Base-by-base conservation (phyloP, 202 grass and related monocot genomes). In the Sporobolus alterniflorus region DNA sequence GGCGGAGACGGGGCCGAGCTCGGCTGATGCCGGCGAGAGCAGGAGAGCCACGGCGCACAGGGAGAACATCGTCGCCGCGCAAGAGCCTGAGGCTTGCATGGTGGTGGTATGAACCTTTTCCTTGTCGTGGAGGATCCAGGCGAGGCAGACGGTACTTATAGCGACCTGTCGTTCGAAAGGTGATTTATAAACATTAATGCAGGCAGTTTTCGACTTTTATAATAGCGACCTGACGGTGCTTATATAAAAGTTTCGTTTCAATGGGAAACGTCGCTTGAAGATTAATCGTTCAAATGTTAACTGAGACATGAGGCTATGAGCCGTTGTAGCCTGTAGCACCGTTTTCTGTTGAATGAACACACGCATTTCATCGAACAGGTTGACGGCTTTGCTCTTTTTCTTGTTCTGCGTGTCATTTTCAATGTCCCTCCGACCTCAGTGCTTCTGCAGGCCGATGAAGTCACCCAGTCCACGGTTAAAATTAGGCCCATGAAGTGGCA, bases 31-130 rank as follows among this genome's bases (percentile, higher is more conserved):
- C 59, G 59, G 33, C 25, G 32, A 68, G 67, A 90, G 73, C 73
- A 86, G 49, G 67, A 78, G 73, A 22, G 78, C 78, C 78, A 43
- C 31, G 54, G 28, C 14, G 73, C 39, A 50, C 65, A 82, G 50
- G 36, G 76, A 29, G 11, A 41, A 9, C 32, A 73, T 29, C 25
- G 31, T 16, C 57, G 43, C 55, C 42, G 6, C 50, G 5, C 2
- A n/a, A 10, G 39, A 1, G 4, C 16, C 67, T 50, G 77, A 67
- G 63, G 73, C 40, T 12, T 14, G 48, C 88, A 86, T 86, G 1
- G 21, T 68, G 76, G 5, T 14, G 50, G 44, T n/a, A 0, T 9
- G 42, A 25, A 32, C n/a, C 40, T 49, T 22, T 7, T 57, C 25
- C 14, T 70, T 71, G 28, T 25, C 32, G 2, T 43, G 49, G 22